Base-by-base conservation (phyloP, 176 grass and related monocot genomes). In the Poa pratensis region DNA sequence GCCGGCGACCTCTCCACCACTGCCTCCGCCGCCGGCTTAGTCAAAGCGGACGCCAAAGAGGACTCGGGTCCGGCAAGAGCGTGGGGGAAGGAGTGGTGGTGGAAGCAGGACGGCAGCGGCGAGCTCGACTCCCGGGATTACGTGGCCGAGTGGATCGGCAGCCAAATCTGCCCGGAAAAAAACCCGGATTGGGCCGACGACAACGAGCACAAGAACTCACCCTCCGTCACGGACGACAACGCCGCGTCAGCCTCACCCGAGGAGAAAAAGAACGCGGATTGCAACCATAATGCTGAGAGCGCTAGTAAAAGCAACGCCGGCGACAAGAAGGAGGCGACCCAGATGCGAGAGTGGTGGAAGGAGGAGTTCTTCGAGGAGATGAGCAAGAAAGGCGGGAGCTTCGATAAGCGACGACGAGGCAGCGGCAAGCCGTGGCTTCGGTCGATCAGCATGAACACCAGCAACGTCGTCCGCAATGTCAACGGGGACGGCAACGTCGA, bases 271-370 rank as follows among this genome's bases (percentile, higher is more conserved):
- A 92, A 76, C 23, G 80, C 79, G 5, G 78, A 52, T 5, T 52
- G 51, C 62, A 81, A 63, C 28, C 51, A 37, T 23, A 83, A 63
- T 71, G 72, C 49, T 24, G 28, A 77, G 18, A 76, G 62, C 34
- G 72, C 27, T 40, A 58, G 39, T 19, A 48, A 54, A 30, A 52
- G n/a, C 37, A 69, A 48, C 68, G 66, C 42, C 5, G 80, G 67
- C 13, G 85, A 81, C 72, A 76, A 80, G 45, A 95, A 86, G 62
- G 80, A 90, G 9, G 51, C 69, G 26, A 62, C 85, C 75, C 88
- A 92, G 81, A 90, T 92, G 85, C 75, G 90, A 22, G 93, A 95
- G 45, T 95, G 93, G 93, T 95, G 93, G 93, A 95, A 92, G 82
- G 93, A 95, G 51, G 93, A 95, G 70, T 95, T 92, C 84, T 92